Conservation (phyloP, 2,329 filamentous ascomycete genomes). For the Aspergillus pseudonomiae region DNA sequence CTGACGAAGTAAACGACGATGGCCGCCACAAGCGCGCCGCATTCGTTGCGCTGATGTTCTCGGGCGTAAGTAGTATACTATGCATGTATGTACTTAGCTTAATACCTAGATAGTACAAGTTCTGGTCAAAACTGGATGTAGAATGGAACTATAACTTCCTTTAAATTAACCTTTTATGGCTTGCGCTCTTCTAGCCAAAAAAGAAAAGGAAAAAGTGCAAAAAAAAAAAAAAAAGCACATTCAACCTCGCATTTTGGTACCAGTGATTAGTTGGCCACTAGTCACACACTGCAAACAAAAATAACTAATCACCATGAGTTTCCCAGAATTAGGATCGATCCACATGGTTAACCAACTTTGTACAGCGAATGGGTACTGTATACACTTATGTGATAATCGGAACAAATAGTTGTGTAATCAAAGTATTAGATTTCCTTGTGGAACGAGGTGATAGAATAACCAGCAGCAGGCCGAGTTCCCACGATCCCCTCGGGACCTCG, state of each 20-base stretch:
- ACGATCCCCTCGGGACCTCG: background rate
- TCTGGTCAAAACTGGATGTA: background rate
- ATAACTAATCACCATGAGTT: background rate
- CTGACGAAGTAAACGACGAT: background rate
- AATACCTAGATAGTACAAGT: background rate
- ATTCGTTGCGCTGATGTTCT: background rate
- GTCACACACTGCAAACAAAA: background rate
- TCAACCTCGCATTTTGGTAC: background rate
- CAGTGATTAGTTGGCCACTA: background rate
- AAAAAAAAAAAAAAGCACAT: background rate
- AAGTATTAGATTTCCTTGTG: background rate
- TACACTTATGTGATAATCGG: background rate
- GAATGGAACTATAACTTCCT: background rate
- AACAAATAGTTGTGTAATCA: constrained; percentile 1
- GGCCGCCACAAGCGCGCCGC: constrained; percentile 12
- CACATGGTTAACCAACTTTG: constrained; percentile 8
- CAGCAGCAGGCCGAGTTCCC: background rate
- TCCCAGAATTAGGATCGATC: constrained; percentile 2
- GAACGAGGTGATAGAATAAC: background rate
- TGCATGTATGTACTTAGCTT: background rate
- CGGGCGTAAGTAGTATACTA: background rate
- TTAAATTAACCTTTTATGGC: background rate
- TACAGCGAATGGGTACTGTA: background rate
- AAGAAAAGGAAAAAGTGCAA: background rate
- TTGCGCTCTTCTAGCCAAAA: background rate